Evolutionary conservation across 768 basidiomycete species (phyloP).

Genomic region (Cyclocybe cylindracea): DNA sequence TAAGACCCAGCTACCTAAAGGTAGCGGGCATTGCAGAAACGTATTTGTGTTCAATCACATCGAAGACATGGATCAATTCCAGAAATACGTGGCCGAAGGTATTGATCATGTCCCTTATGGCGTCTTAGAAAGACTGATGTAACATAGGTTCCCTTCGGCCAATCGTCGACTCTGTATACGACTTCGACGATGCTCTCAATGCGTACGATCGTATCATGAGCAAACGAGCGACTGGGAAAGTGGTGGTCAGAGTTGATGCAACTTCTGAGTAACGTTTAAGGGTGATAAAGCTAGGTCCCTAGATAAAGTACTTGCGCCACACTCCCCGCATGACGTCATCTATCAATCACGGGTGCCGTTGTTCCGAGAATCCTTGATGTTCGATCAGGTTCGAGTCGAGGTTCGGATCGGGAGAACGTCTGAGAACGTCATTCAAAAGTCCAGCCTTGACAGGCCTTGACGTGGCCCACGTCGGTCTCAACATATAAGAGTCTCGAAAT

Average conservation of each 20-base stretch:
- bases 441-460: too few relatives aligned
- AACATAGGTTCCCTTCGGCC: slow-evolving; percentile 48
- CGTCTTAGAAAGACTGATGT: background rate
- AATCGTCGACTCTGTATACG: slow-evolving; percentile 56
- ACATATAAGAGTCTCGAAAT: too few relatives aligned
- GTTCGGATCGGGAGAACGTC: too few relatives aligned
- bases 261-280: slow-evolving; percentile 6
- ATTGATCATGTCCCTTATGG: background rate
- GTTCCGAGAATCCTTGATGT: too few relatives aligned
- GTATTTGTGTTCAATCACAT: slow-evolving; percentile 30
- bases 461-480: too few relatives aligned
- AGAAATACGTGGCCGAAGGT: slow-evolving; percentile 44
- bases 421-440: too few relatives aligned
- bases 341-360: too few relatives aligned
- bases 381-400: too few relatives aligned
- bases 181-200: slow-evolving; percentile 53
- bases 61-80: slow-evolving; percentile 33
- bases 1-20: too few relatives aligned
- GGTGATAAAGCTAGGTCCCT: background rate
- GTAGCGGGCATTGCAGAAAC: background rate
- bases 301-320: background rate
- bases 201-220: slow-evolving; percentile 65
- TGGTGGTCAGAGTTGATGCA: slow-evolving; percentile 53
- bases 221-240: slow-evolving; percentile 59
- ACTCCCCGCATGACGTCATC: too few relatives aligned